Percentiles rank a stretch among this genome's conserved stretches.
These are phyloP conservation scores for Pleurotus eryngii DNA, from an alignment of 768 basidiomycete genomes.

Conservation along the genomic window DNA sequence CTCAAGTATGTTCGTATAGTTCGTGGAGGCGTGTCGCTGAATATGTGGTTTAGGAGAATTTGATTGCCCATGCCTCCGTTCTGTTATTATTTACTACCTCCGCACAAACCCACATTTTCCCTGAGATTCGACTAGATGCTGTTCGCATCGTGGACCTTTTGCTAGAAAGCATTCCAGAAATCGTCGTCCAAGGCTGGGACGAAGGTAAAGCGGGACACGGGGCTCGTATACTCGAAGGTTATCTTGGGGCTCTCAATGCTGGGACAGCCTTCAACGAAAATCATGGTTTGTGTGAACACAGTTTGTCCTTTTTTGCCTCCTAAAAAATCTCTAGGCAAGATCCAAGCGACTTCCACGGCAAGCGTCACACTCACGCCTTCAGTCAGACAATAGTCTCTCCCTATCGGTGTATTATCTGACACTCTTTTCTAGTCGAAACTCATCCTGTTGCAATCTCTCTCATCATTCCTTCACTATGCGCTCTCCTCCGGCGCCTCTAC, in stretches of 20 bases:
- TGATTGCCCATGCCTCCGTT: slow-evolving; percentile 70
- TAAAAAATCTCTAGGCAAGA: slow-evolving; percentile 26
- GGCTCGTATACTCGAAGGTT: slow-evolving; percentile 69
- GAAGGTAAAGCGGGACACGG: slow-evolving; percentile 50
- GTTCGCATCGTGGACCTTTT: slow-evolving; percentile 76
- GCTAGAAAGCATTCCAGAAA: slow-evolving; percentile 64
- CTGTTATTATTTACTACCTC: slow-evolving; percentile 86
- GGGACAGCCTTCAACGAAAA: slow-evolving; percentile 59
- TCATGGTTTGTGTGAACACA: slow-evolving; percentile 38
- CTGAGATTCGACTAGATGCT: slow-evolving; percentile 90
- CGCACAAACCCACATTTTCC: slow-evolving; percentile 92
- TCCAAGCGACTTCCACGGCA: slow-evolving; percentile 55
- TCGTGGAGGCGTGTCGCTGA: no score
- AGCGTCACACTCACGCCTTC: slow-evolving; percentile 63
- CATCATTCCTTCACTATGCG: slow-evolving; percentile 59
- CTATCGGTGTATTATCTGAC: slow-evolving; percentile 3
- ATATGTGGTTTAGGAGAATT: slow-evolving; percentile 46
- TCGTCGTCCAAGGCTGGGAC: slow-evolving; percentile 69
- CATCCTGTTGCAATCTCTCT: slow-evolving; percentile 68
- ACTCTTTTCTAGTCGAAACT: slow-evolving; percentile 61
- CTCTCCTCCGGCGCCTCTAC: slow-evolving; percentile 21
- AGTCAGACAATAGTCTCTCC: slow-evolving; percentile 35
- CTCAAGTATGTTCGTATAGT: slow-evolving; percentile 39
- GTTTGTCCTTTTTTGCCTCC: neutral
- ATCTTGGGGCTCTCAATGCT: slow-evolving; percentile 73